Base-by-base conservation (phyloP, 2,329 filamentous ascomycete genomes). In the Exophiala phaeomuriformis region DNA sequence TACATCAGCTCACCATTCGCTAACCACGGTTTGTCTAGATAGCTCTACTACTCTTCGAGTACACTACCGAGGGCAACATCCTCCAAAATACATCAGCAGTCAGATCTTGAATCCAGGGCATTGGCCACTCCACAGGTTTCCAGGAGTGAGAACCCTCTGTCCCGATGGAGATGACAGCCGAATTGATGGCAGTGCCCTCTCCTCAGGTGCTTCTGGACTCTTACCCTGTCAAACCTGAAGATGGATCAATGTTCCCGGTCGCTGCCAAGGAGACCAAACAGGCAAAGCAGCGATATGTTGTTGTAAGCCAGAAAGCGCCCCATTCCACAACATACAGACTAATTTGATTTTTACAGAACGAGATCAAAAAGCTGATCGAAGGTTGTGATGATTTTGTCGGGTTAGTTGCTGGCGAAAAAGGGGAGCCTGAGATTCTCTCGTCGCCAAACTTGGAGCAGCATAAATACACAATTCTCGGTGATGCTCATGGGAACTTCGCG, bases 311-410 rank as follows among this genome's bases (percentile, higher is more conserved):
- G 28, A 35, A 6, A 31, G 5, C 42, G 7, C 4, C 29, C 40
- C 3, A 6, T 10, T 7, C 12, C 9, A 10, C 29, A 9, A 41
- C 39, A 27, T 7, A 27, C 39, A 54, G 28, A 54, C 50, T 28
- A 27, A 19, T 19, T 19, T 19, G 19, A 19, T 19, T 19, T 9
- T 19, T 47, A n/a, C 47, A 55, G 56, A 55, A 52, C 32, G 43
- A 55, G 41, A 57, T 59, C 54, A 59, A 59, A 27, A 57, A 56
- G 47, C 57, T 59, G 6, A 35, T 58, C 27, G 55, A 51, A 52
- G 47, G 52, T 8, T 52, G 53, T 33, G 57, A 60, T 12, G 48
- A 56, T 47, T 57, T 60, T 12, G 52, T 60, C 32, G 52, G 52
- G 28, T 47, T 60, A 9, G 49, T 55, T 19, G 52, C 49, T 2